Evolutionary conservation across 306 rosid genomes (phyloP).

Genomic region (Vigna unguiculata): DNA sequence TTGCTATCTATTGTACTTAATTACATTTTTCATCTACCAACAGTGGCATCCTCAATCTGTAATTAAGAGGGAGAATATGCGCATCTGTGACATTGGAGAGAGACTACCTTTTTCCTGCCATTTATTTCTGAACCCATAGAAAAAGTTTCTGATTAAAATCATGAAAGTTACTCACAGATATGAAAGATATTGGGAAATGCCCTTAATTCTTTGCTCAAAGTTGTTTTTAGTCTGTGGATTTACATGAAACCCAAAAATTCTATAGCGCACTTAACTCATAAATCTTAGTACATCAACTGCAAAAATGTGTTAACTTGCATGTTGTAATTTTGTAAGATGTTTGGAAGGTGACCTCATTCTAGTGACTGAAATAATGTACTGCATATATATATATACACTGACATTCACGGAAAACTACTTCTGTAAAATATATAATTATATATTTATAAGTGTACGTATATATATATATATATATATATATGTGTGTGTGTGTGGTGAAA

Average conservation of each 20-base stretch:
- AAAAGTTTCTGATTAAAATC: slow-evolving; percentile 31
- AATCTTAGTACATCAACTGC: slow-evolving; percentile 19
- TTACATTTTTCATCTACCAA: slow-evolving; percentile 11
- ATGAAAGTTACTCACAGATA: slow-evolving; percentile 5
- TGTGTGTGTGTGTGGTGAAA: not conserved
- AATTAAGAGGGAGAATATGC: slow-evolving; percentile 39
- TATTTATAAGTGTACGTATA: not conserved
- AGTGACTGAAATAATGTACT: slow-evolving; percentile 24
- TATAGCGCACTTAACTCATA: not conserved
- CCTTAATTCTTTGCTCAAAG: slow-evolving; percentile 24
- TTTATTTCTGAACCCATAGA: slow-evolving; percentile 14
- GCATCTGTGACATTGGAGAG: slow-evolving; percentile 23
- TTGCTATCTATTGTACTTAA: not conserved
- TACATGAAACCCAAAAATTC: not conserved
- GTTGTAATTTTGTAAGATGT: not conserved
- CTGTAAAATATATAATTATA: slow-evolving; percentile 17
- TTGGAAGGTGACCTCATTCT: slow-evolving; percentile 33
- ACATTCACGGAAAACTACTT: slow-evolving; percentile 40
- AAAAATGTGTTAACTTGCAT: slow-evolving; percentile 25
- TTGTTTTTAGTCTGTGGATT: not conserved
- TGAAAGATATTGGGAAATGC: slow-evolving; percentile 7
- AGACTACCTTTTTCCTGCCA: slow-evolving; percentile 28
- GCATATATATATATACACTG: slow-evolving; percentile 6
- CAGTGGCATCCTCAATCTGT: slow-evolving; percentile 29
- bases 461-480: not conserved